These are phyloP conservation scores for Aspergillus carbonarius DNA, from an alignment of 2,329 filamentous ascomycete genomes.

Conservation along the genomic window DNA sequence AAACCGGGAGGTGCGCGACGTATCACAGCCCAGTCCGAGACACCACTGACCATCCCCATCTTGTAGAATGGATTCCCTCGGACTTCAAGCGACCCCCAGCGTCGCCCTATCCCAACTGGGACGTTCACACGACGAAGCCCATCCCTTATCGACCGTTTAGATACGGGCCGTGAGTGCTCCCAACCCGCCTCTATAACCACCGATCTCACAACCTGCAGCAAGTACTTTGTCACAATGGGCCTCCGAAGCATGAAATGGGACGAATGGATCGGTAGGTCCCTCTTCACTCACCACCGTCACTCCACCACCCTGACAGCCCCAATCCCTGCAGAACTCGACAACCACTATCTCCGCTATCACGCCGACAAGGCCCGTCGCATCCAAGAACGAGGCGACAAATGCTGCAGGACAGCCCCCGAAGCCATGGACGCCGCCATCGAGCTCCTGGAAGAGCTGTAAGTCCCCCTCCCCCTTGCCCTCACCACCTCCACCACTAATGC, in stretches of 20 bases:
- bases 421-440: slow-evolving; percentile 72
- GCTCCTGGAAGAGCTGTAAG: slow-evolving; percentile 68
- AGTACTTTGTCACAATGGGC: slow-evolving; percentile 75
- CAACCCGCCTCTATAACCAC: neutral
- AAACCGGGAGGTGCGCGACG: slow-evolving; percentile 47
- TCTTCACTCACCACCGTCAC: neutral
- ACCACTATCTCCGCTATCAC: slow-evolving; percentile 72
- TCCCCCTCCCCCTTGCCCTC: neutral
- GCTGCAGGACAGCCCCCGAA: slow-evolving; percentile 66
- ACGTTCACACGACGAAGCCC: slow-evolving; percentile 66
- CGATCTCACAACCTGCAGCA: slow-evolving; percentile 34
- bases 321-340: slow-evolving; percentile 66
- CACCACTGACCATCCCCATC: neutral
- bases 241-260: slow-evolving; percentile 67
- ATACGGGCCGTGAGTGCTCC: slow-evolving; percentile 59
- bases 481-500: neutral
- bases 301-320: neutral
- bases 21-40: neutral
- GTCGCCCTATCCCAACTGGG: slow-evolving; percentile 66
- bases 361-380: slow-evolving; percentile 69
- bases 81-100: slow-evolving; percentile 61
- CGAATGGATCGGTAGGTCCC: slow-evolving; percentile 64
- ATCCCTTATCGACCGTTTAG: slow-evolving; percentile 77
- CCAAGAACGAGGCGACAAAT: slow-evolving; percentile 63
- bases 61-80: slow-evolving; percentile 56